Conservation (phyloP, 192 early-diverging fungal species). For the Umbelopsis ramanniana region DNA sequence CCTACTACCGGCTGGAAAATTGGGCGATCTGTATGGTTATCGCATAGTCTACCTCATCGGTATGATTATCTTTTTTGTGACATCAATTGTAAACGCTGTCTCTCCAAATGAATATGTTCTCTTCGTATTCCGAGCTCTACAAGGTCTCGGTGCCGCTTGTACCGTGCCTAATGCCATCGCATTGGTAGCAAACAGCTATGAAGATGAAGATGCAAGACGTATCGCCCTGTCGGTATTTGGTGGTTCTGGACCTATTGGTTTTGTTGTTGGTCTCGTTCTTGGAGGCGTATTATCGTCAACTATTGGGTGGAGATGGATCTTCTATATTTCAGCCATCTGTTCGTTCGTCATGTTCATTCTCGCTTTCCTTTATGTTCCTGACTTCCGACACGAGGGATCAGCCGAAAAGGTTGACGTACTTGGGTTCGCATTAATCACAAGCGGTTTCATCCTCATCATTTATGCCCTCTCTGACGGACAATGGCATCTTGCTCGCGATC, state of each 20-base stretch:
- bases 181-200: conserved; percentile 41
- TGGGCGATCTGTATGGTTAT: conserved; percentile 47
- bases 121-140: conserved; percentile 42
- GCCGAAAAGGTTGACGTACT: conserved; percentile 40
- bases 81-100: conserved; percentile 38
- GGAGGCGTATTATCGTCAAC: conserved; percentile 45
- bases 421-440: conserved; percentile 40
- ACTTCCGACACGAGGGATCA: conserved; percentile 28
- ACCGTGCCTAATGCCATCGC: conserved; percentile 48
- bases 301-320: conserved; percentile 48
- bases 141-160: conserved; percentile 42
- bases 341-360: conserved; percentile 36
- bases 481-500: conserved; percentile 42
- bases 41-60: conserved; percentile 38
- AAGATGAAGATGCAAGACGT: neutral
- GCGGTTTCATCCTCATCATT: conserved; percentile 38
- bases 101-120: conserved; percentile 36
- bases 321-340: conserved; percentile 48
- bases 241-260: conserved; percentile 7
- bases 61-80: conserved; percentile 36
- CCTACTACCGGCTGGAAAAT: conserved; percentile 37
- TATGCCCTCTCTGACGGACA: conserved; percentile 44
- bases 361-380: conserved; percentile 43
- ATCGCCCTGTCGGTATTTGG: neutral
- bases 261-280: conserved; percentile 40